phyloP scores from a whole-genome alignment of 2,329 filamentous ascomycete species.

The Scytalidium sp. region DNA sequence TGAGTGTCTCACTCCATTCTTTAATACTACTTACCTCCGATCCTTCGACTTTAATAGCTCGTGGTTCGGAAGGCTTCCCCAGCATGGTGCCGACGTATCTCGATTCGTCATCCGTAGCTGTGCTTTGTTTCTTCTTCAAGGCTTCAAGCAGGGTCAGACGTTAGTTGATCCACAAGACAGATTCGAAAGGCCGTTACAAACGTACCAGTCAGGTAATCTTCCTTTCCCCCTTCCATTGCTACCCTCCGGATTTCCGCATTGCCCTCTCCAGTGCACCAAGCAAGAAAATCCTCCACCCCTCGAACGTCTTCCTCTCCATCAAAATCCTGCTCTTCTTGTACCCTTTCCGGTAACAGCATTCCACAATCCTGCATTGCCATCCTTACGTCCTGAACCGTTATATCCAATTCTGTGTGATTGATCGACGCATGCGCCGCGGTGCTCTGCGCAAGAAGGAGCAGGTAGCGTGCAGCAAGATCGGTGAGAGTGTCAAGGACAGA shows the following conservation, averaged over 20 bases:
- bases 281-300: slow-evolving; percentile 74
- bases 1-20: slow-evolving; percentile 56
- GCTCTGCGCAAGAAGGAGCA: slow-evolving; percentile 69
- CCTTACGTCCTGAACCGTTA: slow-evolving; percentile 74
- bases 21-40: slow-evolving; percentile 64
- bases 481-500: slow-evolving; percentile 85
- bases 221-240: slow-evolving; percentile 68
- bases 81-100: slow-evolving; percentile 83
- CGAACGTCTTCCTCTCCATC: slow-evolving; percentile 71
- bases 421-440: slow-evolving; percentile 66
- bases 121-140: slow-evolving; percentile 90
- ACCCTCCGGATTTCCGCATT: slow-evolving; percentile 81
- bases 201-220: slow-evolving; percentile 67
- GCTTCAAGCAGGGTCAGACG: slow-evolving; percentile 41
- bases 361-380: slow-evolving; percentile 83
- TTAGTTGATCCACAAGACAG: slow-evolving; percentile 12
- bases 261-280: slow-evolving; percentile 71
- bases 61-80: slow-evolving; percentile 69
- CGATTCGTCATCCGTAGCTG: slow-evolving; percentile 74
- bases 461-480: slow-evolving; percentile 79
- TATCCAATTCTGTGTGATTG: slow-evolving; percentile 60
- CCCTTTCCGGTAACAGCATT: slow-evolving; percentile 65
- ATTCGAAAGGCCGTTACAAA: slow-evolving; percentile 1
- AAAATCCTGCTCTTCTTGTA: slow-evolving; percentile 62
- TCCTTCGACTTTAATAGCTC: slow-evolving; percentile 75